A percentile compares a stretch with the other conserved stretches of the same genome.
phyloP scores from a whole-genome alignment of 2,329 filamentous ascomycete species.

The Fonsecaea pugnacius region DNA sequence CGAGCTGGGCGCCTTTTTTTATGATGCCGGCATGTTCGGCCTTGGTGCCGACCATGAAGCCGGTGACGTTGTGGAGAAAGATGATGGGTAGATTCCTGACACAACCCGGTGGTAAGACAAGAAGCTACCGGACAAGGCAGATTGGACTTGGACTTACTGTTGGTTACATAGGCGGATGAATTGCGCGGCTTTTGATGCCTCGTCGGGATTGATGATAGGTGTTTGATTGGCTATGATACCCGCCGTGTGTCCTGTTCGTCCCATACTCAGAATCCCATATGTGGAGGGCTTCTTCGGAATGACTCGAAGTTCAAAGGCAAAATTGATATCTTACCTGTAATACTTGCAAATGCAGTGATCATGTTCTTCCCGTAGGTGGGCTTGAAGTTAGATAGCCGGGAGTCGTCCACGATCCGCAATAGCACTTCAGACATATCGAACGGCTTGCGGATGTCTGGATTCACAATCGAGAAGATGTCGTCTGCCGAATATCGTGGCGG shows the following conservation, averaged over 20 bases:
- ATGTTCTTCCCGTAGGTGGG: constrained; percentile 48
- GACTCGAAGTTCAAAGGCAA: background rate
- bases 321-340: constrained; percentile 40
- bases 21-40: constrained; percentile 53
- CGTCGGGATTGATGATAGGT: constrained; percentile 48
- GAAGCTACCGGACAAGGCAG: too few species aligned
- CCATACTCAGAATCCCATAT: too few species aligned
- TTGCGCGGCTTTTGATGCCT: constrained; percentile 49
- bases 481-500: constrained; percentile 44
- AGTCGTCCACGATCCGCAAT: constrained; percentile 50
- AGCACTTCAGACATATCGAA: constrained; percentile 49
- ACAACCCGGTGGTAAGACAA: too few species aligned
- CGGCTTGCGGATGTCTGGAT: constrained; percentile 48
- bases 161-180: constrained; percentile 54
- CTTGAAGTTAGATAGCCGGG: constrained; percentile 48
- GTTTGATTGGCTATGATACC: constrained; percentile 51
- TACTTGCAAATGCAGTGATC: constrained; percentile 48
- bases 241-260: constrained; percentile 25
- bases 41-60: constrained; percentile 55
- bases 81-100: constrained; percentile 45
- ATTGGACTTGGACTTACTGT: constrained; percentile 26
- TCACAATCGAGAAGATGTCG: constrained; percentile 46
- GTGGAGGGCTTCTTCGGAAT: too few species aligned
- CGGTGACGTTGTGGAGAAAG: constrained; percentile 55
- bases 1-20: constrained; percentile 52